phyloP scores from a whole-genome alignment of 768 basidiomycete genomes.

The Piloderma croceum region DNA sequence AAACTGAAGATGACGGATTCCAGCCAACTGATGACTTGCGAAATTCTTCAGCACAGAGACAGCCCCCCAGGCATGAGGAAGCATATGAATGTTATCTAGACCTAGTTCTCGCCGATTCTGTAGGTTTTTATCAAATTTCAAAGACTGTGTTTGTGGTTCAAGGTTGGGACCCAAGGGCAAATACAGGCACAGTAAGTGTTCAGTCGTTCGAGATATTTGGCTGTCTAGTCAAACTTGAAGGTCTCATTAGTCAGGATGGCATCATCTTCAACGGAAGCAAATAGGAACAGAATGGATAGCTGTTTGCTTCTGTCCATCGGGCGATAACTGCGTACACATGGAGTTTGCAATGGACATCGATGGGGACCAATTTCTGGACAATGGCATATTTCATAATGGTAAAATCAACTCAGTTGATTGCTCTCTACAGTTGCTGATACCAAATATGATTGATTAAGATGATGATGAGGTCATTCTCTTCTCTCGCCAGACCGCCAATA shows the following conservation, averaged over 20 bases:
- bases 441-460: too few species aligned
- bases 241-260: conserved; percentile 4
- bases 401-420: neutral
- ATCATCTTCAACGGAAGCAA: conserved; percentile 8
- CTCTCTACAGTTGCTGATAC: neutral
- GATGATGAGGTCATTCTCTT: conserved; percentile 5
- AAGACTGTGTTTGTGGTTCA: conserved; percentile 9
- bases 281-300: conserved; percentile 4
- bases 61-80: neutral
- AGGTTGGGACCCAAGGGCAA: conserved; percentile 11
- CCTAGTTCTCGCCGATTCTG: conserved; percentile 5
- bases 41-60: neutral
- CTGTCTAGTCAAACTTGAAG: neutral
- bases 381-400: conserved; percentile 3
- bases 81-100: conserved; percentile 1
- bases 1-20: neutral
- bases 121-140: conserved; percentile 8
- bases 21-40: neutral
- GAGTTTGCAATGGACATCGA: conserved; percentile 1
- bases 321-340: conserved; percentile 5
- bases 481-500: conserved; percentile 4
- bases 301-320: conserved; percentile 7
- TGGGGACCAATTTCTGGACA: conserved; percentile 6
- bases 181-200: neutral
- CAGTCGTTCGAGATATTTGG: neutral